Evolutionary conservation across 208 protist species (phyloP), one percentile per base, ranked within the genome.

Genomic region (Herpetomonas samuelpessoai): DNA sequence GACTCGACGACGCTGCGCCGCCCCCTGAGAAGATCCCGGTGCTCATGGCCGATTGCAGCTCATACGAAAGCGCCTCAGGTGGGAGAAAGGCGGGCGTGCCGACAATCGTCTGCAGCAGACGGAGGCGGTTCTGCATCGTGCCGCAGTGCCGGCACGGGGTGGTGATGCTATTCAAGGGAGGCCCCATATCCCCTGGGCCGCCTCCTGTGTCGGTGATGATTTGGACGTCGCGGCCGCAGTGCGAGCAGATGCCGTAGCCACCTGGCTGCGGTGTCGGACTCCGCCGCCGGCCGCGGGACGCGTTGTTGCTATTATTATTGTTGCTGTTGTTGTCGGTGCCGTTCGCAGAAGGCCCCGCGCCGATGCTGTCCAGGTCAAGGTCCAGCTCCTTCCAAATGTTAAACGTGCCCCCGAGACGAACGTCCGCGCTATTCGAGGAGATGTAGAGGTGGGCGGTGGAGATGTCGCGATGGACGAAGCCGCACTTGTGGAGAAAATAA

Each of bases 1-100:
- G n/a, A n/a, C n/a, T n/a, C n/a, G n/a, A n/a, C n/a, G n/a, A n/a
- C n/a, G n/a, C n/a, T n/a, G n/a, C n/a, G n/a, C n/a, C n/a, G n/a
- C n/a, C n/a, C n/a, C n/a, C n/a, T n/a, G n/a, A 18, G 35, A 41
- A 41, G 35, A n/a, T 54, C 44, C 1, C 39, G 0, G 59, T 63
- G 61, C 46, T 69, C 65, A 78, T 78, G 46, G 68, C 45, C 2
- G 63, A 71, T 28, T 39, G 64, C 14, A 65, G 65, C 49, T 69
- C 65, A 18, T 72, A 73, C 0, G 61, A 55, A 2, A 98, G 61
- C 30, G 95, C 80, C 68, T 98, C 92, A 2, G 93, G 87, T 2
- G 96, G 74, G 9, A 92, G 54, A 70, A 83, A 91, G 35, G 62
- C 69, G 24, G 86, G 82, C n/a, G 80, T 88, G 21, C 87, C 87